Evolutionary conservation across 164 flowering plant genomes (phyloP).

Genomic region (Berberis thunbergii): DNA sequence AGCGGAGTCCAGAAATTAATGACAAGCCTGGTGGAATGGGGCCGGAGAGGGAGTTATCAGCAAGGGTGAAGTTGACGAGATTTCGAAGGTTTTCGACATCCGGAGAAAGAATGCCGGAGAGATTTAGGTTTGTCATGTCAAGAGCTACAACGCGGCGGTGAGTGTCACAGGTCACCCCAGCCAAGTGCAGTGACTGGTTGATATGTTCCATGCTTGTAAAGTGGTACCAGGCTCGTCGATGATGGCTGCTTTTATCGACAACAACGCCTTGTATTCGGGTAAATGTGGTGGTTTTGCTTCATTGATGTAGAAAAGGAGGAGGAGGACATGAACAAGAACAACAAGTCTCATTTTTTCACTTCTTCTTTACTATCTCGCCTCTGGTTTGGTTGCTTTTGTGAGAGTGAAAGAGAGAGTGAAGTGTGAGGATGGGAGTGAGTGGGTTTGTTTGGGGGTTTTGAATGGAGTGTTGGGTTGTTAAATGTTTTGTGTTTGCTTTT

Average conservation of each 20-base stretch:
- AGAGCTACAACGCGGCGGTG: constrained; percentile 46
- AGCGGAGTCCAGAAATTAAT: constrained; percentile 31
- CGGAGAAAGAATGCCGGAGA: constrained; percentile 56
- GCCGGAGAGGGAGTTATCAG: constrained; percentile 52
- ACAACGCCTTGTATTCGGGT: constrained; percentile 53
- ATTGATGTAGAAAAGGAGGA: constrained; percentile 13
- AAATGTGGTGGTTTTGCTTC: constrained; percentile 15
- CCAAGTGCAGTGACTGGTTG: constrained; percentile 66
- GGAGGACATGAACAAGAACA: constrained; percentile 1
- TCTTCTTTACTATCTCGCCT: too few relatives aligned
- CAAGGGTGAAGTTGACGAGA: constrained; percentile 47
- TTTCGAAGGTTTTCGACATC: constrained; percentile 37
- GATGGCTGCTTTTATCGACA: constrained; percentile 59
- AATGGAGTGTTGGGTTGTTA: neutral
- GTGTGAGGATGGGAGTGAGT: neutral
- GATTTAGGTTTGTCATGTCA: constrained; percentile 52
- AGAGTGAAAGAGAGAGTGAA: constrained; percentile 10
- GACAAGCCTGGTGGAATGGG: constrained; percentile 50
- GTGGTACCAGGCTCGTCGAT: constrained; percentile 24
- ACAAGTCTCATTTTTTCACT: constrained; percentile 13
- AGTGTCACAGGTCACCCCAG: constrained; percentile 51
- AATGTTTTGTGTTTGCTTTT: neutral
- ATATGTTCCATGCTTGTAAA: constrained; percentile 38
- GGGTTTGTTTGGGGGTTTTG: neutral
- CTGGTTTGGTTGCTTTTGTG: neutral